Conservation (phyloP, 2,329 filamentous ascomycete species). For the Dactylonectria estremocensis region DNA sequence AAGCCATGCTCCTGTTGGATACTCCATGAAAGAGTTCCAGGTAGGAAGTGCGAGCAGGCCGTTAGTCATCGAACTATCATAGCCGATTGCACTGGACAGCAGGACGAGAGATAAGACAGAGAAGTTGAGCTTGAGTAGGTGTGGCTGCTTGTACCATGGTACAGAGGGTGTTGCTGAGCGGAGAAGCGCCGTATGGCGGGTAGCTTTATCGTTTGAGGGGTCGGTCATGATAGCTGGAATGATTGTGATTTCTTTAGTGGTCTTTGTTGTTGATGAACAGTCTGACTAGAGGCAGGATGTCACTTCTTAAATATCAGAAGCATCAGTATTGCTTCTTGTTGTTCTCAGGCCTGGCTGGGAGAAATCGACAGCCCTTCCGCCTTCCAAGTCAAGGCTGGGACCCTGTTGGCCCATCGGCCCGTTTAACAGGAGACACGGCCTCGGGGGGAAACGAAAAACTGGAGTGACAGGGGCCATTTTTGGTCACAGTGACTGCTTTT, state of each 20-base stretch:
- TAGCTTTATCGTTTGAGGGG: neutral
- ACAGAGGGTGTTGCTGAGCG: neutral
- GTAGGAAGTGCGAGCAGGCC: constrained; percentile 9
- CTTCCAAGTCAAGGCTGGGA: too few relatives aligned
- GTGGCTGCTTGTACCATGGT: constrained; percentile 25
- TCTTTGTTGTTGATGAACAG: neutral
- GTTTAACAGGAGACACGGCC: too few relatives aligned
- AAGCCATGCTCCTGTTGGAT: constrained; percentile 18
- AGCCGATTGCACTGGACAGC: constrained; percentile 12
- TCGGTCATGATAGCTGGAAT: neutral
- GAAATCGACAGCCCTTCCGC: neutral
- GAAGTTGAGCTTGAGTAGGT: constrained; percentile 12
- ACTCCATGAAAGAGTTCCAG: constrained; percentile 19
- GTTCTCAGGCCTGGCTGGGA: neutral
- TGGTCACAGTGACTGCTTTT: too few relatives aligned
- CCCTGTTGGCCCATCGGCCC: too few relatives aligned
- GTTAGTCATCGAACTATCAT: constrained; percentile 13
- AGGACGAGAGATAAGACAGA: constrained; percentile 13
- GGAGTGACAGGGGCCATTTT: too few relatives aligned
- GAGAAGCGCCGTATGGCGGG: neutral
- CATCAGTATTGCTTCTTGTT: neutral
- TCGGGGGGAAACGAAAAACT: too few relatives aligned
- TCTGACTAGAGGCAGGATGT: neutral
- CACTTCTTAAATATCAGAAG: neutral
- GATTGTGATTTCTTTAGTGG: neutral